Evolutionary conservation across 163 green algal species (phyloP).

Genomic region (Scenedesmus sp.): DNA sequence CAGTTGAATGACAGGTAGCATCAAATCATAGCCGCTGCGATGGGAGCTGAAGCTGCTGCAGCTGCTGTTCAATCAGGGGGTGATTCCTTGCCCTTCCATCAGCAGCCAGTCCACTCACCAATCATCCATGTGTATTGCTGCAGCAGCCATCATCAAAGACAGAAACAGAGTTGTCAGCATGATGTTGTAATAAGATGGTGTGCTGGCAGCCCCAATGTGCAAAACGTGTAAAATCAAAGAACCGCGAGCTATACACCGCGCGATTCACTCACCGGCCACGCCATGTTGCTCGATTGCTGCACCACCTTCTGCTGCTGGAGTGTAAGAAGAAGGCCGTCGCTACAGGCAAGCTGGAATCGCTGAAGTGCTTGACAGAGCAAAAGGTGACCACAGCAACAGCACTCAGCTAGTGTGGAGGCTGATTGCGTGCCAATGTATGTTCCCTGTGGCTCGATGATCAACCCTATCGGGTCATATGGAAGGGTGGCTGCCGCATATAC

Average conservation of each 20-base stretch:
- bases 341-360: background rate
- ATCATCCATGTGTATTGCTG: constrained; percentile 54
- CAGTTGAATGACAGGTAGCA: background rate
- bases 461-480: too few relatives aligned
- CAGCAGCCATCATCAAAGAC: background rate
- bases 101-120: constrained; percentile 8
- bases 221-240: too few relatives aligned
- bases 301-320: too few relatives aligned
- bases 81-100: background rate
- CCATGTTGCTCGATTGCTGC: background rate
- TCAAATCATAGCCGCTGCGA: background rate
- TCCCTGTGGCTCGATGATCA: too few relatives aligned
- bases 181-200: background rate
- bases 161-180: background rate
- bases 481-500: too few relatives aligned
- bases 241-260: background rate
- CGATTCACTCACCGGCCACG: constrained; percentile 13
- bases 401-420: background rate
- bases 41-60: background rate
- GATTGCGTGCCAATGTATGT: too few relatives aligned
- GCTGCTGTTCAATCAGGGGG: background rate
- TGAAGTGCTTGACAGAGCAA: too few relatives aligned
- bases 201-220: background rate
- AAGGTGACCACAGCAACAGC: background rate
- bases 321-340: background rate